These are phyloP conservation scores for Phytophthora parvispora DNA, from an alignment of 352 stramenopile genomes.

Conservation along the genomic window DNA sequence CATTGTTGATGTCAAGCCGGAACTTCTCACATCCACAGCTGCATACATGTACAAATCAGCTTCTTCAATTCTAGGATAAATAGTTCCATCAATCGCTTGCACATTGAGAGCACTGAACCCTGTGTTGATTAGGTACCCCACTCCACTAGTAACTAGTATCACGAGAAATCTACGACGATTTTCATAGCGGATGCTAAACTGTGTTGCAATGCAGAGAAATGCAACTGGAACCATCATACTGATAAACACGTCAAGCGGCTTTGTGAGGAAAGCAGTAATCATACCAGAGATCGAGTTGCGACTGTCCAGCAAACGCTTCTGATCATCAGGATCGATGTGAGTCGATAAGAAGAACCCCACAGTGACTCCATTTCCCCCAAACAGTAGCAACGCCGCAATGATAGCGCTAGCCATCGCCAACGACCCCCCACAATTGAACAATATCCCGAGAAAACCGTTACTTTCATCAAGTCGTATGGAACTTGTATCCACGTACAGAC, in stretches of 20 bases:
- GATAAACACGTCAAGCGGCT: slow-evolving; percentile 15
- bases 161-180: slow-evolving; percentile 6
- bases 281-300: slow-evolving; percentile 12
- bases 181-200: slow-evolving; percentile 7
- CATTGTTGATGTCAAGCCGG: background rate
- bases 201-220: slow-evolving; percentile 10
- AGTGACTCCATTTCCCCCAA: slow-evolving; percentile 1
- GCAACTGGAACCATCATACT: slow-evolving; percentile 11
- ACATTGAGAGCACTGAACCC: slow-evolving; percentile 18
- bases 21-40: slow-evolving; percentile 1
- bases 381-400: slow-evolving; percentile 1
- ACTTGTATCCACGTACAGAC: too few relatives aligned
- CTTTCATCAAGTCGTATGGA: too few relatives aligned
- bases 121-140: slow-evolving; percentile 22
- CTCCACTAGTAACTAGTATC: background rate
- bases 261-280: slow-evolving; percentile 5
- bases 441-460: too few relatives aligned
- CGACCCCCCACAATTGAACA: too few relatives aligned
- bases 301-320: slow-evolving; percentile 13
- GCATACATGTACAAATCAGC: background rate
- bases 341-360: slow-evolving; percentile 3
- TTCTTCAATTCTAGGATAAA: background rate
- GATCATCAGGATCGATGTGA: background rate
- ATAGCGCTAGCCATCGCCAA: background rate
- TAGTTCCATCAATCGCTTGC: slow-evolving; percentile 1